phyloP scores from a whole-genome alignment of 345 rosid genomes.

The Cochlearia excelsa region DNA sequence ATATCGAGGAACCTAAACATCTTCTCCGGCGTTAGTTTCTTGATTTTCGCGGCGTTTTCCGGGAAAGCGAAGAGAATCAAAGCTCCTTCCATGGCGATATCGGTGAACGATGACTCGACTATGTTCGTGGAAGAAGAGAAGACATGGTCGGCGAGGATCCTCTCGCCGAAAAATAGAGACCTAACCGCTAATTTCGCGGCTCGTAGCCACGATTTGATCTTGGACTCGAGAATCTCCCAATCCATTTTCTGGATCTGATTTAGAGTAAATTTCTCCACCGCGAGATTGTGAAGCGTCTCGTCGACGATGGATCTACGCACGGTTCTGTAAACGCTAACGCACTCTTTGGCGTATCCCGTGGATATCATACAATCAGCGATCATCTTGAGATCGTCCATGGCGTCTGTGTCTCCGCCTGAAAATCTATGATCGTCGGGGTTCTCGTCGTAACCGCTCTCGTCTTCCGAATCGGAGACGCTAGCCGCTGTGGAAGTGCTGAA shows the following conservation, averaged over 20 bases:
- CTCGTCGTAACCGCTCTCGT: slow-evolving; percentile 34
- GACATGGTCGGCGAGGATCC: slow-evolving; percentile 53
- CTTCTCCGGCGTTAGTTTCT: slow-evolving; percentile 59
- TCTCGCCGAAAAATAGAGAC: slow-evolving; percentile 64
- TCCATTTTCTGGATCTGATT: slow-evolving; percentile 63
- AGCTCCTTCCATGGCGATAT: slow-evolving; percentile 73
- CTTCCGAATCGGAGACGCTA: slow-evolving; percentile 40
- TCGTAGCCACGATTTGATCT: slow-evolving; percentile 63
- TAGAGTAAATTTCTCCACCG: slow-evolving; percentile 43
- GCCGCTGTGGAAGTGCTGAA: slow-evolving; percentile 38
- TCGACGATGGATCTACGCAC: slow-evolving; percentile 68
- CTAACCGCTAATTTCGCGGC: slow-evolving; percentile 54
- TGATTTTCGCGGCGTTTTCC: slow-evolving; percentile 45
- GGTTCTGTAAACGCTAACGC: slow-evolving; percentile 50
- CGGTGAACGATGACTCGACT: slow-evolving; percentile 60
- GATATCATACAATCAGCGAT: slow-evolving; percentile 90
- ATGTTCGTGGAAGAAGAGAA: slow-evolving; percentile 22
- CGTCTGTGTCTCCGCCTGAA: slow-evolving; percentile 37
- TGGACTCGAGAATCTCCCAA: slow-evolving; percentile 55
- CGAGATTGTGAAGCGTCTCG: slow-evolving; percentile 59
- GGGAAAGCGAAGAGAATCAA: slow-evolving; percentile 57
- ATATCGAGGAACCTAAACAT: slow-evolving; percentile 68
- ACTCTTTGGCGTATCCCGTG: slow-evolving; percentile 75
- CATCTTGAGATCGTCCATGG: slow-evolving; percentile 63
- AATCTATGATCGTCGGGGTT: slow-evolving; percentile 42